Evolutionary conservation across 2,329 filamentous ascomycete species (phyloP).

Genomic region (Daldinia sp.): DNA sequence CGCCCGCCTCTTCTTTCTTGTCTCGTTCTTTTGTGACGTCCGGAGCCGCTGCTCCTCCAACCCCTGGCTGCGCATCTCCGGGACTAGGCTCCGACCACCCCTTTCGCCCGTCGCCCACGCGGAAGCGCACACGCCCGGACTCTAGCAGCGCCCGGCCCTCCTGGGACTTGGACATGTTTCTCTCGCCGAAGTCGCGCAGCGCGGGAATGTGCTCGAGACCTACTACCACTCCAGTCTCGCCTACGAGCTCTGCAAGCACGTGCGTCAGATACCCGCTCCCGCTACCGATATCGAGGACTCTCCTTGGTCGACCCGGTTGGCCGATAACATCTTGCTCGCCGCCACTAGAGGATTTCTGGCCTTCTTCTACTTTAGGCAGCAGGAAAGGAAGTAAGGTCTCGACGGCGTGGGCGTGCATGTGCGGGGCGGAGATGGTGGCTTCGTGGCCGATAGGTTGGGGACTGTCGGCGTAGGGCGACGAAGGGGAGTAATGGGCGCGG

Average conservation of each 20-base stretch:
- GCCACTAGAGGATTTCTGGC: background rate
- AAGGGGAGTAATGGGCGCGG: conserved; percentile 83
- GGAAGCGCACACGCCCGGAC: conserved; percentile 75
- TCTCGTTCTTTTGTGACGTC: conserved; percentile 57
- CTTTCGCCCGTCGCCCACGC: conserved; percentile 79
- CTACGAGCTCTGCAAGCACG: conserved; percentile 83
- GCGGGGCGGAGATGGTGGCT: conserved; percentile 70
- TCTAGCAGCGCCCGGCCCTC: conserved; percentile 71
- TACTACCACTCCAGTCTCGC: conserved; percentile 66
- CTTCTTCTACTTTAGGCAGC: conserved; percentile 20
- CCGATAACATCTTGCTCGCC: conserved; percentile 25
- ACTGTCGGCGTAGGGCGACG: conserved; percentile 73
- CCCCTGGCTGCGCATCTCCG: conserved; percentile 44
- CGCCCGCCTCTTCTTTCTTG: conserved; percentile 56
- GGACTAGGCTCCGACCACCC: conserved; percentile 66
- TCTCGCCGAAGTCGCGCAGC: conserved; percentile 71
- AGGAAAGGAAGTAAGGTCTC: conserved; percentile 63
- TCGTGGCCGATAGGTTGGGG: conserved; percentile 67
- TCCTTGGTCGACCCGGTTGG: conserved; percentile 50
- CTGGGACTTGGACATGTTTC: conserved; percentile 74
- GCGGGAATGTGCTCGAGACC: conserved; percentile 80
- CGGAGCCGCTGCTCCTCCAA: conserved; percentile 25
- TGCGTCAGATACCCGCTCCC: conserved; percentile 89
- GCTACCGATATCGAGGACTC: conserved; percentile 79
- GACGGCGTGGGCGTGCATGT: conserved; percentile 70